Base-by-base conservation (phyloP, 176 grass and related monocot genomes). In the Avena sativa region DNA sequence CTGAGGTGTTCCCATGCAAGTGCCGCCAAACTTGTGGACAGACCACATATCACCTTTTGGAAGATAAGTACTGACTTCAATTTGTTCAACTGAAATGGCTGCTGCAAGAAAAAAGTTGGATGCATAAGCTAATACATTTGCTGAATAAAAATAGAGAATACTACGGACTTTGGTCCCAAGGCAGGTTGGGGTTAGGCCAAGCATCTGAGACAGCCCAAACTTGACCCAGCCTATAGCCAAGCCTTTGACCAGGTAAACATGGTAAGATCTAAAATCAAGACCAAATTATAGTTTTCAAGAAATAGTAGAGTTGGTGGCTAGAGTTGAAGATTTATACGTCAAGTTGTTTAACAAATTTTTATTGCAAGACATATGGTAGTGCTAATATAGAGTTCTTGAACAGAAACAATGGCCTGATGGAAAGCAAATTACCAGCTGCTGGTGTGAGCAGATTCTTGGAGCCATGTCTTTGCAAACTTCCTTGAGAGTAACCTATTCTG, bases 21-120 rank as follows among this genome's bases (percentile, higher is more conserved):
- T 99, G 78, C 97, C 97, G 21, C 97, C 97, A 84, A 99, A 99
- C 87, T 99, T 99, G 83, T 99, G 94, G 52, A 99, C 92, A 81
- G 97, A 99, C 97, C 97, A 99, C 92, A 94, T 96, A 76, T 99
- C 87, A 59, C 97, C 97, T 87, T 93, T 99, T 57, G 90, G 90
- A 81, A 96, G 83, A 88, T 82, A 43, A n/a, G 73, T 79, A 87
- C 50, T 86, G 32, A 58, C 83, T 75, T 88, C 86, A 91, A 81
- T 85, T 82, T 99, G 97, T 63, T 96, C 90, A 75, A 96, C 64
- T 32, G 92, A 90, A 79, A 93, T 36, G 59, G 89, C 94, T 87
- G 87, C 88, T 80, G 71, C 73, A 86, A 89, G 76, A 43, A 90
- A 74, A 83, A 87, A 46, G 30, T 20, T 20, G 36, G 76, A 77